Evolutionary conservation across 2,329 filamentous ascomycete genomes (phyloP).

Genomic region (Davidsoniella eucalypti): DNA sequence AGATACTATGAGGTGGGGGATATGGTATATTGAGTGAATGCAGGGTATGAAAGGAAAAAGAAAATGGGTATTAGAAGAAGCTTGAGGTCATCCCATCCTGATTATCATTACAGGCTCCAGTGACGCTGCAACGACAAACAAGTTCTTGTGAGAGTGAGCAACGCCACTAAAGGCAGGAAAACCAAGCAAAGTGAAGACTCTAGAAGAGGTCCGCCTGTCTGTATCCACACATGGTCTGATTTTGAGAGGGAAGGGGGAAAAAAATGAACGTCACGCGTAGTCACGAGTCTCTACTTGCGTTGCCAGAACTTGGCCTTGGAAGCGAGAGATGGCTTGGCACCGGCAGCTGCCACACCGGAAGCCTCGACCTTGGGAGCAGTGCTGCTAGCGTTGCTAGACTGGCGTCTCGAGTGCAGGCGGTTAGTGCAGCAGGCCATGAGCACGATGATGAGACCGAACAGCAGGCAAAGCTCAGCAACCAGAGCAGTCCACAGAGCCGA

Average conservation of each 20-base stretch:
- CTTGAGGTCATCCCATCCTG: too few species aligned
- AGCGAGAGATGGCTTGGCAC: background rate
- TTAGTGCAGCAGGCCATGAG: slow-evolving; percentile 45
- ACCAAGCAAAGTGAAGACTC: too few species aligned
- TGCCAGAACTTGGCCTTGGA: slow-evolving; percentile 11
- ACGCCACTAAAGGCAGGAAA: too few species aligned
- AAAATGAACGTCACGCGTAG: background rate
- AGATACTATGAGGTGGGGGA: too few species aligned
- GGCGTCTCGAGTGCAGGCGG: slow-evolving; percentile 23
- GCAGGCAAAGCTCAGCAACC: slow-evolving; percentile 35
- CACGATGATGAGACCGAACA: slow-evolving; percentile 39
- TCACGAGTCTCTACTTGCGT: slow-evolving; percentile 1
- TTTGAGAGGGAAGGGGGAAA: background rate
- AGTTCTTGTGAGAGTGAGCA: too few species aligned
- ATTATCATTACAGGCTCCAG: too few species aligned
- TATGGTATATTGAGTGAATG: too few species aligned
- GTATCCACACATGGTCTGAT: too few species aligned
- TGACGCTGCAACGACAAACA: too few species aligned
- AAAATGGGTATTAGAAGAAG: too few species aligned
- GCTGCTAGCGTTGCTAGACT: background rate
- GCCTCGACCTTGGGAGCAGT: background rate
- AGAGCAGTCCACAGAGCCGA: slow-evolving; percentile 43
- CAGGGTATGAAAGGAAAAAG: too few species aligned
- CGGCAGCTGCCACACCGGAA: background rate
- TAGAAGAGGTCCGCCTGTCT: too few species aligned